Evolutionary conservation across 495 filamentous ascomycete species (phyloP).

Genomic region (Podospora fimiseda): DNA sequence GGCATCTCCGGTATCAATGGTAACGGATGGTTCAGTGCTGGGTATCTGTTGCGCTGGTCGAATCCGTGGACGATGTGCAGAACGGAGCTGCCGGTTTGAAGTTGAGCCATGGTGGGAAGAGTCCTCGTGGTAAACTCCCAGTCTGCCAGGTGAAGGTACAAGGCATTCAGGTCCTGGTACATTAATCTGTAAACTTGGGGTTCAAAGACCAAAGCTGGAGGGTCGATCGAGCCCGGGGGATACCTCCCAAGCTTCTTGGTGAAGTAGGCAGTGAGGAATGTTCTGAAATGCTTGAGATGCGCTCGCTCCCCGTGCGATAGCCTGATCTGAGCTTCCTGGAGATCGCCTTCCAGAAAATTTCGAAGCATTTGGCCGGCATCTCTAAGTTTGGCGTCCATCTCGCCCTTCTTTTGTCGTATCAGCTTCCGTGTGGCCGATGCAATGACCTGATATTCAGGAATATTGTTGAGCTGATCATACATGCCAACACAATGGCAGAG

Average conservation of each 20-base stretch:
- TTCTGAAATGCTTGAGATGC: slow-evolving; percentile 59
- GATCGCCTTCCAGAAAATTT: slow-evolving; percentile 55
- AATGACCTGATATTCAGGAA: slow-evolving; percentile 53
- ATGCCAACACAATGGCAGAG: slow-evolving; percentile 65
- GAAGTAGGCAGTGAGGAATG: slow-evolving; percentile 55
- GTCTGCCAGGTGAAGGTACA: slow-evolving; percentile 60
- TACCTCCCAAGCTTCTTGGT: slow-evolving; percentile 57
- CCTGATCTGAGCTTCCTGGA: slow-evolving; percentile 49
- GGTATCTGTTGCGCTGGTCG: slow-evolving; percentile 48
- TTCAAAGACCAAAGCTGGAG: slow-evolving; percentile 38
- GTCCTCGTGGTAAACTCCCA: slow-evolving; percentile 35
- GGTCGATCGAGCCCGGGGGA: slow-evolving; percentile 43
- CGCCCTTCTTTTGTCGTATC: slow-evolving; percentile 51
- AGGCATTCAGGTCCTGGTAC: slow-evolving; percentile 54
- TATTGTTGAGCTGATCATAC: slow-evolving; percentile 46
- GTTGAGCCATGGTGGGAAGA: slow-evolving; percentile 35
- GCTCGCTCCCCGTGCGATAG: slow-evolving; percentile 44
- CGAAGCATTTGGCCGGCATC: slow-evolving; percentile 42
- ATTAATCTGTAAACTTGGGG: slow-evolving; percentile 47
- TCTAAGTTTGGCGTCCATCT: slow-evolving; percentile 56
- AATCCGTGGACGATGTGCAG: slow-evolving; percentile 54
- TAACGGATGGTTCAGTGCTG: slow-evolving; percentile 49
- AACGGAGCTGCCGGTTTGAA: slow-evolving; percentile 50
- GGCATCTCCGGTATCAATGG: slow-evolving; percentile 49
- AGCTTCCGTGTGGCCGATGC: slow-evolving; percentile 49